Conservation (phyloP, 2,329 filamentous ascomycete species). For the Ascochyta viciae-villosae region DNA sequence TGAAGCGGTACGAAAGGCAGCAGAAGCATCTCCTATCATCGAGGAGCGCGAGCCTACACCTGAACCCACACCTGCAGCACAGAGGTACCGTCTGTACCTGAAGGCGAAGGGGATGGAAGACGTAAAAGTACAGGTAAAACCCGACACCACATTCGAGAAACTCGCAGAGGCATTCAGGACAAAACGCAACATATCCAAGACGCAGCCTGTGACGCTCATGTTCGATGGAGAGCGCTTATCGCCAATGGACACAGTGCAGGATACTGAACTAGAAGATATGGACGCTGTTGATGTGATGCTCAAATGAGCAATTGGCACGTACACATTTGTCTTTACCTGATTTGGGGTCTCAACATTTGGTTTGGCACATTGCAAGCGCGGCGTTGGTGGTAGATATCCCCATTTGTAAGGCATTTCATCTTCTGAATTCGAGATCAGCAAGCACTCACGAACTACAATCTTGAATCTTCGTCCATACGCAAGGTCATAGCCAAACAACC, state of each 20-base stretch:
- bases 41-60: constrained; percentile 28
- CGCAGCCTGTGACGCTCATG: constrained; percentile 43
- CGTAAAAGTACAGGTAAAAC: constrained; percentile 58
- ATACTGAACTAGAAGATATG: constrained; percentile 47
- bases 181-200: constrained; percentile 26
- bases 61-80: constrained; percentile 25
- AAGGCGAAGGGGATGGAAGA: constrained; percentile 60
- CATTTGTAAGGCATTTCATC: not conserved
- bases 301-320: constrained; percentile 28
- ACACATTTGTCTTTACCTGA: not conserved
- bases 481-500: not conserved
- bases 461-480: not conserved
- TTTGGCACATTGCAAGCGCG: constrained; percentile 5
- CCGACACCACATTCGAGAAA: constrained; percentile 43
- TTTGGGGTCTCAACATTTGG: not conserved
- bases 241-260: constrained; percentile 41
- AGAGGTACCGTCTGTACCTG: constrained; percentile 57
- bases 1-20: constrained; percentile 47
- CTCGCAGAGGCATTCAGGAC: constrained; percentile 41
- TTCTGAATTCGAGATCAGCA: not conserved
- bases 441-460: not conserved
- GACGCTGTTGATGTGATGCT: constrained; percentile 47
- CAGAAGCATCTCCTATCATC: constrained; percentile 33
- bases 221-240: constrained; percentile 49
- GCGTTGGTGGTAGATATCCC: constrained; percentile 17